phyloP scores from a whole-genome alignment of 2,329 filamentous ascomycete genomes.

The Penicillium crustosum region DNA sequence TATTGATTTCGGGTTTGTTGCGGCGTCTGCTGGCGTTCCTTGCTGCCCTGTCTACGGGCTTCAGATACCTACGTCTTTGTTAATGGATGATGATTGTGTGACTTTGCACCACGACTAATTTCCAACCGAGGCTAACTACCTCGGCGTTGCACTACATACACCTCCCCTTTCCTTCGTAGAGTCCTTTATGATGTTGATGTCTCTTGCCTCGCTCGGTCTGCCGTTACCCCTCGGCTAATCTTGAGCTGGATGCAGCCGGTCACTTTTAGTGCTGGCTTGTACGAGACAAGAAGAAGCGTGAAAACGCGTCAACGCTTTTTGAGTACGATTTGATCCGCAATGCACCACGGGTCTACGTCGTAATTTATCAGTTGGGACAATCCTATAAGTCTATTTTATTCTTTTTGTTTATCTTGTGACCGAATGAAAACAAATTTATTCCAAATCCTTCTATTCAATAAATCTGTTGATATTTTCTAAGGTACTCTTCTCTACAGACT shows the following conservation, averaged over 20 bases:
- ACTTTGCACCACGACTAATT: slow-evolving; percentile 9
- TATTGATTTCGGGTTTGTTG: slow-evolving; percentile 43
- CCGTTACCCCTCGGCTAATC: slow-evolving; percentile 34
- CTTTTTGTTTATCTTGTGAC: background rate
- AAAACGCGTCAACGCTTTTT: slow-evolving; percentile 47
- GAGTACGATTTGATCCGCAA: slow-evolving; percentile 49
- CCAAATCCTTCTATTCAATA: background rate
- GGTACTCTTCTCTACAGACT: too few relatives aligned
- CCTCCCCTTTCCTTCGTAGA: background rate
- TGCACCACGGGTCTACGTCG: slow-evolving; percentile 38
- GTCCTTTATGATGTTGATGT: slow-evolving; percentile 28
- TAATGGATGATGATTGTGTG: slow-evolving; percentile 22
- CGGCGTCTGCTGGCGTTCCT: slow-evolving; percentile 30
- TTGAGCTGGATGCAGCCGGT: slow-evolving; percentile 44
- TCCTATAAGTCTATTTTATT: background rate
- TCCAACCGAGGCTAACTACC: background rate
- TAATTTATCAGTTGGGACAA: slow-evolving; percentile 51
- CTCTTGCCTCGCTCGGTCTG: slow-evolving; percentile 55
- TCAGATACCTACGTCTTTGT: slow-evolving; percentile 26
- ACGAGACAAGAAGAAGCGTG: slow-evolving; percentile 49
- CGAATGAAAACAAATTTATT: background rate
- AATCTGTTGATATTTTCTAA: background rate
- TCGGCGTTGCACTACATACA: background rate
- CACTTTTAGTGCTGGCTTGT: slow-evolving; percentile 30
- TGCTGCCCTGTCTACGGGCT: slow-evolving; percentile 22